Base-by-base conservation (phyloP, 257 asterid genomes). In the Fraxinus americana region DNA sequence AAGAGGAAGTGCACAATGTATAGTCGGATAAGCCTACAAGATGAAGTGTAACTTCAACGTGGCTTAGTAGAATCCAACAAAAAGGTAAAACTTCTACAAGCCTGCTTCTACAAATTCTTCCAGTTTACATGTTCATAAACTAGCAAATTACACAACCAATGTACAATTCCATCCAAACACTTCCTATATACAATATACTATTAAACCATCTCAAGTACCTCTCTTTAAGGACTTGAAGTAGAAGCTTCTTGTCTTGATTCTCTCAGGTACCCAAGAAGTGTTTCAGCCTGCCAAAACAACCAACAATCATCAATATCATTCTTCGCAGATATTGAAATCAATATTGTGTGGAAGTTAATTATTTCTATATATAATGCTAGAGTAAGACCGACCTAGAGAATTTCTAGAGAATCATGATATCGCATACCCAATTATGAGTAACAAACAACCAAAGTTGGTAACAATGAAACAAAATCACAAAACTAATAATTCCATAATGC, bases 261-360 rank as follows among this genome's bases (percentile, higher is more conserved):
- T 8, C 70, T 67, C 66, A 67, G 21, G 36, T 63, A 75, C 73
- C 72, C 66, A 41, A 76, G 65, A 30, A 48, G 67, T 9, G 25
- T 29, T 30, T 65, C 73, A 41, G 80, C 74, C 79, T 75, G 73
- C 79, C 5, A 9, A 38, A 39, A 41, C 67, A 21, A 59, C 27
- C 3, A 6, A 23, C 29, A 48, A 48, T 30, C 61, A 52, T 52
- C 61, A 52, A 52, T 16, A 5, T 52, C 25, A 17, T 52, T 52
- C 61, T 52, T 52, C 21, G 5, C 21, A 52, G 34, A 30, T 30
- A 30, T 30, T 30, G 34, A 30, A 48, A 48, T 5, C n/a, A 14
- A 48, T 16, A 39, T 1, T 39, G 48, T 39, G 48, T 10, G 12
- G 45, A 8, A 39, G 45, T 39, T 39, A 39, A 39, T 39, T 39